These are phyloP conservation scores for Ceratobasidium theobromae DNA, from an alignment of 1,284 basidiomycete species.

Conservation along the genomic window DNA sequence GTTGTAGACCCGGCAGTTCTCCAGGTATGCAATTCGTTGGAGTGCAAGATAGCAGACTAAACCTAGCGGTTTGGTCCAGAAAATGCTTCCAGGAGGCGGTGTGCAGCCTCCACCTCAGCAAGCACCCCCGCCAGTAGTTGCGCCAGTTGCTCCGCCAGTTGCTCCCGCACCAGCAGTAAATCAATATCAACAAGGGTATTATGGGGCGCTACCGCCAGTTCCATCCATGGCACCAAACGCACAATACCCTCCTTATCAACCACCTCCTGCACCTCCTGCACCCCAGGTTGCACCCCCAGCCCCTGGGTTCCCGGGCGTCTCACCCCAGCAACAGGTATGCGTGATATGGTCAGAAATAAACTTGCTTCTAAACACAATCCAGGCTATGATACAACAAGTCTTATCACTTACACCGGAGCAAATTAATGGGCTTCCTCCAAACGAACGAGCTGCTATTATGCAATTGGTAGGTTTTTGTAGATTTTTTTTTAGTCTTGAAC, in stretches of 20 bases:
- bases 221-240: conserved; percentile 30
- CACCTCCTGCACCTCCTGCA: conserved; percentile 39
- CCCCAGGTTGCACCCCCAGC: conserved; percentile 39
- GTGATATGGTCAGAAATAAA: background rate
- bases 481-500: background rate
- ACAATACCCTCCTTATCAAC: conserved; percentile 33
- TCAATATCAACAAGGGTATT: conserved; percentile 37
- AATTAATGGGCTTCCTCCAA: conserved; percentile 79
- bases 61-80: conserved; percentile 43
- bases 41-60: background rate
- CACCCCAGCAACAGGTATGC: conserved; percentile 44
- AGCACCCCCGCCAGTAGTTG: conserved; percentile 42
- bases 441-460: conserved; percentile 83
- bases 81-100: conserved; percentile 57
- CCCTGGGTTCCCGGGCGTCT: conserved; percentile 35
- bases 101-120: conserved; percentile 37
- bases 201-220: conserved; percentile 37
- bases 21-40: conserved; percentile 48
- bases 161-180: too few species aligned
- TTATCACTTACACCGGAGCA: conserved; percentile 84
- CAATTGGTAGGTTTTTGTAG: conserved; percentile 61
- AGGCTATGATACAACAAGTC: conserved; percentile 86
- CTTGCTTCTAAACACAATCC: background rate
- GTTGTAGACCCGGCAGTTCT: conserved; percentile 89
- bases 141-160: conserved; percentile 39